Base-by-base conservation (phyloP, 306 rosid species). In the Prunus mume region DNA sequence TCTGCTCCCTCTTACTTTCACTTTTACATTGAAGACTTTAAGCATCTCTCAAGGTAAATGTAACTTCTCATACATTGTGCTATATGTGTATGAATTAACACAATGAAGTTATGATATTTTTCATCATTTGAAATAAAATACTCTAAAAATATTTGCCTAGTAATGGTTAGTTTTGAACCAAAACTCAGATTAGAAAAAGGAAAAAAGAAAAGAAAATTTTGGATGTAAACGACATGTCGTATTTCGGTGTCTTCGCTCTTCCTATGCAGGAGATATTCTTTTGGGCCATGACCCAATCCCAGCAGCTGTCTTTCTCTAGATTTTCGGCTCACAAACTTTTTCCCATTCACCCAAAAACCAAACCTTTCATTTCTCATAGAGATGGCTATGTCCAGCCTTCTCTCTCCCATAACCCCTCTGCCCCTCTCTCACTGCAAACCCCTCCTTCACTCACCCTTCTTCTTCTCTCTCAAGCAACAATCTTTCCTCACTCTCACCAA, bases 381-480 rank as follows among this genome's bases (percentile, higher is more conserved):
- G 75, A 89, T 88, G 96, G 81, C 85, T 41, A 72, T 52, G 49
- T 88, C 83, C 49, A 83, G 79, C 81, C 57, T 79, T 63, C 84
- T 86, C 27, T 83, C 83, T 51, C 74, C 89, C 27, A 20, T 66
- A 3, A 24, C 73, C 1, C 49, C 90, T 27, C 69, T 65, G 12
- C 58, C 2, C 74, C 58, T 79, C 80, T 79, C 91, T 56, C 85
- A 34, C 50, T 28, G 14, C 66, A 89, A 79, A 46, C 84, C 88
- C 60, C 85, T 76, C 43, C 20, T 12, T 71, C 88, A 78, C 50
- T 80, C 92, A 5, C 8, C 87, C 8, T 80, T 87, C 69, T 69
- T 78, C 7, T 58, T 52, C 30, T 69, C 87, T 62, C 55, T 72
- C n/a, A 10, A 17, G 30, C 74, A 46, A 65, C 76, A 69, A 3